A percentile compares a stretch with the other conserved stretches of the same genome.
Conservation (phyloP, 805 yeast genomes). For the Nakazawaea pomicola region DNA sequence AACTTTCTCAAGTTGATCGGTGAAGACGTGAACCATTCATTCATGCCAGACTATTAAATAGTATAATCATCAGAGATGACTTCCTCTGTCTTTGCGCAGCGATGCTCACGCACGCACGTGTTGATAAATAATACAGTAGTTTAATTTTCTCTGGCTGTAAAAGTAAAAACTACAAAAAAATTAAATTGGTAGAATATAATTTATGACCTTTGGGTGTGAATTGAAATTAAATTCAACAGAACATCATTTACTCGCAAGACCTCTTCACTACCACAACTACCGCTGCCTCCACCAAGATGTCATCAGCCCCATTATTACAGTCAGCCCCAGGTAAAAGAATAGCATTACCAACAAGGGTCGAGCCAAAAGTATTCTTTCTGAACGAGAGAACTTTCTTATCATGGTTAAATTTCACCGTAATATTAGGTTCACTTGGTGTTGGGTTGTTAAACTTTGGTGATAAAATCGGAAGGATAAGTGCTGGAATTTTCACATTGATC, state of each 20-base stretch:
- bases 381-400: constrained; percentile 97
- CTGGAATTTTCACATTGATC: constrained; percentile 89
- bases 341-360: constrained; percentile 96
- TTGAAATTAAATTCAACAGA: too few relatives aligned
- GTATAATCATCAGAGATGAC: too few relatives aligned
- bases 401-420: constrained; percentile 98
- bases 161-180: background rate
- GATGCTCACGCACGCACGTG: too few relatives aligned
- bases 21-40: constrained; percentile 1
- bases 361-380: constrained; percentile 98
- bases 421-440: constrained; percentile 92
- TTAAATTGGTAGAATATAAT: background rate
- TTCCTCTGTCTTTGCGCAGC: too few relatives aligned
- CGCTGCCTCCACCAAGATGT: too few relatives aligned
- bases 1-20: constrained; percentile 5
- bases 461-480: constrained; percentile 84
- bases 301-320: constrained; percentile 69
- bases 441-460: constrained; percentile 97
- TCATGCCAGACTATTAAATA: constrained; percentile 9
- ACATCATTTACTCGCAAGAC: too few relatives aligned
- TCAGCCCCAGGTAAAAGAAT: constrained; percentile 85
- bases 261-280: too few relatives aligned
- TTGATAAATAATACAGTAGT: too few relatives aligned
- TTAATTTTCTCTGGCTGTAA: background rate
- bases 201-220: background rate